Evolutionary conservation across 2,329 filamentous ascomycete species (phyloP).

Genomic region (Phialemoniopsis sp.): DNA sequence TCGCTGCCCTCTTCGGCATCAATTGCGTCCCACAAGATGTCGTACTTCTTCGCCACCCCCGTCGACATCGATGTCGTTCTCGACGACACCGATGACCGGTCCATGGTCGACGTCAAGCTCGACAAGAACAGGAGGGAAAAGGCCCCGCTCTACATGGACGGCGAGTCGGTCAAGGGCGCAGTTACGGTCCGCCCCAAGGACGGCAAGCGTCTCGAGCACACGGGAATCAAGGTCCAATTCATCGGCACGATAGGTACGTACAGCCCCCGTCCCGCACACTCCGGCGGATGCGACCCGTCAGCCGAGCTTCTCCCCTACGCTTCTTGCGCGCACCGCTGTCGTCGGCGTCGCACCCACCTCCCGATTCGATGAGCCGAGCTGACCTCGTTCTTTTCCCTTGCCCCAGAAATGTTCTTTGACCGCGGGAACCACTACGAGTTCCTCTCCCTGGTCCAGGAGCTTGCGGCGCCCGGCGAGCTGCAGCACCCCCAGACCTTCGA

Average conservation of each 20-base stretch:
- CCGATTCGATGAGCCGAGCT: too few species aligned
- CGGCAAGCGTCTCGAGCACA: constrained; percentile 96
- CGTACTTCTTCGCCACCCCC: constrained; percentile 96
- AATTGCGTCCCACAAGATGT: constrained; percentile 69
- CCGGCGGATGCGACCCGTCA: not conserved
- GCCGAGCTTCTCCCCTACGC: constrained; percentile 1
- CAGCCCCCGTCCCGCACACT: constrained; percentile 4
- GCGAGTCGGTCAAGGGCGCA: constrained; percentile 94
- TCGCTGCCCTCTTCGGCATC: too few species aligned
- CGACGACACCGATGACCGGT: constrained; percentile 88
- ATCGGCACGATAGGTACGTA: constrained; percentile 89
- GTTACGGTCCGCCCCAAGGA: constrained; percentile 96
- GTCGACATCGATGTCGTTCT: constrained; percentile 99
- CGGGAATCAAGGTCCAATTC: constrained; percentile 99
- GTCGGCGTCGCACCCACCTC: constrained; percentile 4
- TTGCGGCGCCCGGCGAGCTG: constrained; percentile 93
- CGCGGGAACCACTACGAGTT: constrained; percentile 99
- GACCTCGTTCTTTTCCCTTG: too few species aligned
- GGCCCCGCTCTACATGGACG: constrained; percentile 94
- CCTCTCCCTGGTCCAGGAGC: constrained; percentile 91
- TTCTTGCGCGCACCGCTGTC: constrained; percentile 2
- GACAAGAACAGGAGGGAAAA: constrained; percentile 98
- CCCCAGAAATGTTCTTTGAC: constrained; percentile 97
- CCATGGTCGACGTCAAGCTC: constrained; percentile 95
- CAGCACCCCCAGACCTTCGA: constrained; percentile 98